Evolutionary conservation across 2,329 filamentous ascomycete species (phyloP).

Genomic region (Ascochyta viciae-villosae): DNA sequence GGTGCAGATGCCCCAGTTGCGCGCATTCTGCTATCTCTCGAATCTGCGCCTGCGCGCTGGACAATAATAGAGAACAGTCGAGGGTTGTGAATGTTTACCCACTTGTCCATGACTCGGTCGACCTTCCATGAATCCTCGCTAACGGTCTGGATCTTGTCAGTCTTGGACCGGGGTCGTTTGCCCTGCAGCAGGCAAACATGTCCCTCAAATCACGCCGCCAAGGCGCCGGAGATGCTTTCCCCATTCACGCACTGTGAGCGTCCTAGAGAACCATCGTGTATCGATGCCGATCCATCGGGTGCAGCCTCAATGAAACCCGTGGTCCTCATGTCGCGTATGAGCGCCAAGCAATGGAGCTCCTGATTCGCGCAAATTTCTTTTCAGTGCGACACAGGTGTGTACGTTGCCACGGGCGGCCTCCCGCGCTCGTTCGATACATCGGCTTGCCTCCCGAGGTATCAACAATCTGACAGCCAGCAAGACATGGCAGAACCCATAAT

Average conservation of each 20-base stretch:
- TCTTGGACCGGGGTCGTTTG: background rate
- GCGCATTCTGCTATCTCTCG: constrained; percentile 11
- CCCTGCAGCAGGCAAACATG: background rate
- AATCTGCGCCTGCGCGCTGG: constrained; percentile 18
- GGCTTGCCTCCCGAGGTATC: no score
- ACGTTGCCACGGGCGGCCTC: no score
- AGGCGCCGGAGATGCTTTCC: constrained; percentile 11
- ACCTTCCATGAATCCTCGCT: background rate
- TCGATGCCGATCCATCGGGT: constrained; percentile 10
- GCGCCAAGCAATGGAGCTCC: background rate
- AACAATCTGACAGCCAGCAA: no score
- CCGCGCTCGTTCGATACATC: no score
- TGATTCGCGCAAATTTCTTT: constrained; percentile 5
- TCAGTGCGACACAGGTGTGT: background rate
- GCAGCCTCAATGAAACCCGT: background rate
- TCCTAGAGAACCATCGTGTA: constrained; percentile 2
- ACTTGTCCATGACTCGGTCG: constrained; percentile 4
- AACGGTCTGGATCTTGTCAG: constrained; percentile 4
- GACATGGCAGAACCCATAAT: no score
- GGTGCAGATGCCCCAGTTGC: constrained; percentile 25
- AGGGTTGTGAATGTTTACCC: background rate
- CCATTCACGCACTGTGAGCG: constrained; percentile 6
- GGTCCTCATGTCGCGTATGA: background rate
- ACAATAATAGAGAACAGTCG: background rate
- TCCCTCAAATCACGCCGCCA: background rate